Evolutionary conservation across 495 filamentous ascomycete species (phyloP), one percentile per base, ranked within the genome.

Genomic region (Parachaetomium inaequale): DNA sequence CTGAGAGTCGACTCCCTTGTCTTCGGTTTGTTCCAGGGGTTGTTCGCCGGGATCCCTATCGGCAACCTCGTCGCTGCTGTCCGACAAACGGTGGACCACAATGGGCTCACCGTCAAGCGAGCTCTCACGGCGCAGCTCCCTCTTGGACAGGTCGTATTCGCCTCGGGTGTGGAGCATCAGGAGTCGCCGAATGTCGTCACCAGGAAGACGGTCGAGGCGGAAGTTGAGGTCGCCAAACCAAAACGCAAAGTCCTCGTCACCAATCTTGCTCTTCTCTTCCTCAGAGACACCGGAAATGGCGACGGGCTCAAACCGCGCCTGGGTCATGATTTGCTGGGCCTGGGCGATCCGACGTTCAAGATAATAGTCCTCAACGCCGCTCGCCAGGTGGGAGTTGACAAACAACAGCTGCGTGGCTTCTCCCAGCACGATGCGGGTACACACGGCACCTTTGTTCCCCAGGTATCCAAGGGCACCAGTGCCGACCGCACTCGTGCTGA

Each of bases 211-310:
- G 47, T 96, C 92, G 1, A 99, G 79, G 36, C 95, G 83, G 68
- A 96, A 99, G 73, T 99, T 99, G 10, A 99, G 80, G 74, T 99
- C 95, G 23, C 95, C 95, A 71, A 96, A 92, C 91, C 93, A 97
- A 66, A 98, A 96, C 1, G 87, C 83, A 74, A 96, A 93, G 70
- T 98, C 94, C 63, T 93, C 92, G 50, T 92, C 87, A 2, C 91
- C 92, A 62, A 99, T 87, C n/a, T 75, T 77, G 63, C 96, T 91
- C 12, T 76, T 76, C 1, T 73, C 72, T 36, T 81, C 79, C 32
- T 82, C 78, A 10, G 74, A 78, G 11, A 86, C 79, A 11, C 83
- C 80, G 4, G 81, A 79, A 55, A 85, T 76, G 45, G 78, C 78
- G 19, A 93, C 80, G 1, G 90, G 84, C 6, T 87, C 82, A 69